Evolutionary conservation across 2,329 filamentous ascomycete species (phyloP).

Genomic region (Zasmidium cellare): DNA sequence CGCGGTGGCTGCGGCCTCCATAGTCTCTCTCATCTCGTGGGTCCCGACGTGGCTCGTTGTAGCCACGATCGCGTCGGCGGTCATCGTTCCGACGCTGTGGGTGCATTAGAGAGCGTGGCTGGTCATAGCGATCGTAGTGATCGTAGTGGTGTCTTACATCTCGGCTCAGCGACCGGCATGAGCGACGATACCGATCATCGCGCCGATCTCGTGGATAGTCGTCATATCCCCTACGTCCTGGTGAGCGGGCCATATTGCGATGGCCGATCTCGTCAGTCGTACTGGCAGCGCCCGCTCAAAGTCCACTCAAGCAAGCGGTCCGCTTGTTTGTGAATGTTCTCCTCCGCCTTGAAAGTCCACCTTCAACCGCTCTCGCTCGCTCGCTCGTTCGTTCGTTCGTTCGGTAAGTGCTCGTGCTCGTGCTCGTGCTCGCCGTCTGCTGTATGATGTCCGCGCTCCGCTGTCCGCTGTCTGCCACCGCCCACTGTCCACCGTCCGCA

Average conservation of each 20-base stretch:
- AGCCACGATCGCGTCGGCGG: conserved; percentile 5
- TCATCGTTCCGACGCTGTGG: conserved; percentile 13
- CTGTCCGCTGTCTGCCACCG: too few relatives aligned
- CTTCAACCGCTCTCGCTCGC: neutral
- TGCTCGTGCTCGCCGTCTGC: neutral
- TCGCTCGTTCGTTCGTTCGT: neutral
- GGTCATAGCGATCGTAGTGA: neutral
- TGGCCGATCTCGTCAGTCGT: conserved; percentile 8
- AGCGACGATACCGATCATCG: conserved; percentile 7
- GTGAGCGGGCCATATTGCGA: conserved; percentile 15
- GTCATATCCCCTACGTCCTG: conserved; percentile 9
- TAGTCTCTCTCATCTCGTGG: conserved; percentile 19
- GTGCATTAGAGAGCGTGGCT: too few relatives aligned
- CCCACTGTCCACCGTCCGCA: neutral
- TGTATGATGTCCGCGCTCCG: neutral
- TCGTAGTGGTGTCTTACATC: conserved; percentile 6
- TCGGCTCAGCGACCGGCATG: conserved; percentile 15
- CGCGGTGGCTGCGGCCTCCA: conserved; percentile 19
- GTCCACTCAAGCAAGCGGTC: neutral
- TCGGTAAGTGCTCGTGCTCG: too few relatives aligned
- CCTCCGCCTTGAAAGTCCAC: neutral
- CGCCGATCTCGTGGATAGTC: conserved; percentile 2
- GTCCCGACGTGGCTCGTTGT: conserved; percentile 7
- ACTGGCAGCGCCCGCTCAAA: conserved; percentile 7
- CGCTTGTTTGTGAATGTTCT: neutral